Evolutionary conservation across 441 rosid genomes (phyloP), one percentile per base, ranked within the genome.

Genomic region (Populus trichocarpa): DNA sequence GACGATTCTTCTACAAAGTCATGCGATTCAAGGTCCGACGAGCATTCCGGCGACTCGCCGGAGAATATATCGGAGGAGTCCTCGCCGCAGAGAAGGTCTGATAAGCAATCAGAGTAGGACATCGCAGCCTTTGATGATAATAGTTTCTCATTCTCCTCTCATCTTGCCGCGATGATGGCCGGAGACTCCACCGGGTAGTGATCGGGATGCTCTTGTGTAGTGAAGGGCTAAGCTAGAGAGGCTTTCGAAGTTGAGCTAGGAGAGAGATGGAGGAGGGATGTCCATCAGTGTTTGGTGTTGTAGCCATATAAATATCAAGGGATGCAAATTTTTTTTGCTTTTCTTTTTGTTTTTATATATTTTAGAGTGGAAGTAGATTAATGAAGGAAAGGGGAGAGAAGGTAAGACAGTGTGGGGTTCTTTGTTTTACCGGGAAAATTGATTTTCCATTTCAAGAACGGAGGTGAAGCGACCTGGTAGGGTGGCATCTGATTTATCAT

Each of bases 71-170:
- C 91, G 65, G 88, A 89, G 78, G 85, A 83, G 42, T 89, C 95
- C 83, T 95, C 99, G 63, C 83, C 72, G 85, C 99, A 93, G 36
- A 89, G 90, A 71, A 95, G 92, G 84, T 92, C 50, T 73, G 92
- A 83, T 30, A 30, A 30, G 32, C 32, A 30, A 30, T 30, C 32
- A 30, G 32, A 3, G 32, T 30, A 30, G 32, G 32, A 30, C 97
- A 90, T 89, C 76, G 75, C 32, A 30, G 59, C 75, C 79, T 32
- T 53, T 61, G 84, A 38, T 16, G 72, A 33, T 33, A 33, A 32
- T n/a, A 6, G 59, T 2, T 80, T 77, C 65, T 90, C 91, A 86
- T 88, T 81, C 80, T 75, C 78, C 78, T 69, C 57, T 85, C 94
- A 86, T 87, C 69, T 26, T 71, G 66, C 22, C 67, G 57, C 42